Evolutionary conservation across 176 grass and related monocot genomes (phyloP).

Genomic region (Carex kokanica): DNA sequence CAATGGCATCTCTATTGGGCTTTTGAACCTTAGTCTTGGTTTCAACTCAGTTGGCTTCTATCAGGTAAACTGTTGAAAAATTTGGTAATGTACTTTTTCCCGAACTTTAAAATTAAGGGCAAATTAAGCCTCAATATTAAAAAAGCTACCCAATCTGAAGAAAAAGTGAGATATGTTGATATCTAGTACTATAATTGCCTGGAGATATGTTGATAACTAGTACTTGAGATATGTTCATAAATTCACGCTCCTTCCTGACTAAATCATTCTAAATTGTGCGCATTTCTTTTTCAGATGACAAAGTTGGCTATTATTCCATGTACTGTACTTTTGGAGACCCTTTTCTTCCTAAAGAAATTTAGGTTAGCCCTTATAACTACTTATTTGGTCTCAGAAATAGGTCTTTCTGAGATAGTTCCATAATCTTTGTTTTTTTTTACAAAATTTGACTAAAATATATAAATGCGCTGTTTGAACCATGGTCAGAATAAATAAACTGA

Average conservation of each 20-base stretch:
- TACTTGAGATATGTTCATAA: neutral
- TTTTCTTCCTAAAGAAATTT: slow-evolving; percentile 96
- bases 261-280: slow-evolving; percentile 41
- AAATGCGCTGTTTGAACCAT: neutral
- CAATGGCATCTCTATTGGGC: slow-evolving; percentile 97
- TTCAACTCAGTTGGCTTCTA: slow-evolving; percentile 99
- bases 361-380: slow-evolving; percentile 47
- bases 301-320: slow-evolving; percentile 97
- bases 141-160: neutral
- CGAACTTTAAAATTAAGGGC: neutral
- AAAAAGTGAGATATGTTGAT: neutral
- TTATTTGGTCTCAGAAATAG: slow-evolving; percentile 13
- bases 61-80: slow-evolving; percentile 46
- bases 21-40: slow-evolving; percentile 92
- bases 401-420: slow-evolving; percentile 18
- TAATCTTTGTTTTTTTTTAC: neutral
- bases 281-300: slow-evolving; percentile 78
- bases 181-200: slow-evolving; percentile 23
- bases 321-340: slow-evolving; percentile 93
- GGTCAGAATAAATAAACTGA: neutral
- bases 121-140: neutral
- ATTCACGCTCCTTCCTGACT: slow-evolving; percentile 15
- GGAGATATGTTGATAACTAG: slow-evolving; percentile 26
- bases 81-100: neutral
- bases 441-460: slow-evolving; percentile 3